Evolutionary conservation across 2,329 filamentous ascomycete species (phyloP).

Genomic region (Zasmidium citrigriseum): DNA sequence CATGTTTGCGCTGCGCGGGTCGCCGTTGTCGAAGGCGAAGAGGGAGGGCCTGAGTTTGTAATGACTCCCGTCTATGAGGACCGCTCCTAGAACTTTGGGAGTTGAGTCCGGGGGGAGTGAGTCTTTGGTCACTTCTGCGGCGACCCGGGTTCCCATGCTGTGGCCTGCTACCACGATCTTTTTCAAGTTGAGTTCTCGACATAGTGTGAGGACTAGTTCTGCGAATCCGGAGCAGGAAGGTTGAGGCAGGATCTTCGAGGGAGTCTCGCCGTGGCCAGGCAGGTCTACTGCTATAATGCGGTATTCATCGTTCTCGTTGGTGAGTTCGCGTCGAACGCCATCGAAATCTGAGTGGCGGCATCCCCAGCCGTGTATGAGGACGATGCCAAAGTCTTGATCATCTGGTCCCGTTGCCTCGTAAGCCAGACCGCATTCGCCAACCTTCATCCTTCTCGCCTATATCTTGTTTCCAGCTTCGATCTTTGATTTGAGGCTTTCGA

Average conservation of each 20-base stretch:
- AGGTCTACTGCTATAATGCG: constrained; percentile 11
- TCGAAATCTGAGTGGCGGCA: constrained; percentile 12
- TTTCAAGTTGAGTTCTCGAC: constrained; percentile 1
- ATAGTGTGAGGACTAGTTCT: not conserved
- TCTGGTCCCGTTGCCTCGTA: not conserved
- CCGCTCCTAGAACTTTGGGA: constrained; percentile 4
- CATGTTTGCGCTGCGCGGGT: constrained; percentile 4
- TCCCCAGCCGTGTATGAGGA: constrained; percentile 17
- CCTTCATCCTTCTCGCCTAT: too few species aligned
- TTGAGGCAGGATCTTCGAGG: not conserved
- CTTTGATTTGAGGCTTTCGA: too few species aligned
- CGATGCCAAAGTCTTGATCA: not conserved
- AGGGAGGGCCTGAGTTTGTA: constrained; percentile 9
- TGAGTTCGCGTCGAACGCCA: not conserved
- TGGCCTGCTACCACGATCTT: constrained; percentile 13
- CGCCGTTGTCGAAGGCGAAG: constrained; percentile 11
- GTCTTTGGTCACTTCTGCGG: constrained; percentile 2
- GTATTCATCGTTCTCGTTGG: not conserved
- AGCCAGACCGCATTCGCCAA: not conserved
- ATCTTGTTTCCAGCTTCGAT: too few species aligned
- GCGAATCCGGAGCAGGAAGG: constrained; percentile 9
- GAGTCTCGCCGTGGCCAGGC: constrained; percentile 11
- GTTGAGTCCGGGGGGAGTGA: not conserved
- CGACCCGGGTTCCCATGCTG: constrained; percentile 16
- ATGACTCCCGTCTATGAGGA: constrained; percentile 18